Conservation (phyloP, 192 early-diverging fungal genomes). For the Coemansia brasiliensis region DNA sequence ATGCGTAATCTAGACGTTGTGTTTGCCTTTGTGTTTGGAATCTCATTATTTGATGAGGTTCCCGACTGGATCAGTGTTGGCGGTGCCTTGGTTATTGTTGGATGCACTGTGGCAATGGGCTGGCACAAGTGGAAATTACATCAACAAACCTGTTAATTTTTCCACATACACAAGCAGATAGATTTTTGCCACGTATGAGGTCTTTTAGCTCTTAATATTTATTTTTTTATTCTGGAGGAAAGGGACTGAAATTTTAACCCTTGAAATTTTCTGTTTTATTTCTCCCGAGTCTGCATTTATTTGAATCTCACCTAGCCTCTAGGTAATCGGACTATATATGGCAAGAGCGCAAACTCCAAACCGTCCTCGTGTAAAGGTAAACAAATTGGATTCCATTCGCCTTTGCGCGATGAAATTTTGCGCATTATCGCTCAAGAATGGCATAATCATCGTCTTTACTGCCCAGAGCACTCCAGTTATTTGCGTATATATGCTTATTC, state of each 20-base stretch:
- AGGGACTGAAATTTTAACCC: background rate
- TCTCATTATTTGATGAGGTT: slow-evolving; percentile 66
- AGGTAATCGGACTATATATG: background rate
- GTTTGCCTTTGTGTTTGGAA: slow-evolving; percentile 75
- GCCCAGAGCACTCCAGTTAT: too few species aligned
- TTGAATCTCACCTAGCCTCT: too few species aligned
- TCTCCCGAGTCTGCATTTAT: background rate
- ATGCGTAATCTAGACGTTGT: slow-evolving; percentile 83
- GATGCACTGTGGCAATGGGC: slow-evolving; percentile 62
- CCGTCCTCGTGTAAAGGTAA: slow-evolving; percentile 16
- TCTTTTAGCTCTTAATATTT: background rate
- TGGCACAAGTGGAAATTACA: slow-evolving; percentile 59
- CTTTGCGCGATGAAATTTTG: background rate
- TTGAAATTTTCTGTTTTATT: background rate
- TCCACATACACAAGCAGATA: too few species aligned
- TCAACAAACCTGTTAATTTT: background rate
- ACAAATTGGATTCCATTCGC: background rate
- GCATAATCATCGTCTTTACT: too few species aligned
- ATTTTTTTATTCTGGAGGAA: background rate
- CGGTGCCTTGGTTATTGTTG: slow-evolving; percentile 66
- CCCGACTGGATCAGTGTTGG: slow-evolving; percentile 57
- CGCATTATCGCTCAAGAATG: background rate
- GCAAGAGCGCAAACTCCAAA: background rate
- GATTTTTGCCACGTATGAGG: background rate
- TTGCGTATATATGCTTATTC: background rate